Base-by-base conservation (phyloP, 139 green algal genomes). In the Medakamo hakoo region DNA sequence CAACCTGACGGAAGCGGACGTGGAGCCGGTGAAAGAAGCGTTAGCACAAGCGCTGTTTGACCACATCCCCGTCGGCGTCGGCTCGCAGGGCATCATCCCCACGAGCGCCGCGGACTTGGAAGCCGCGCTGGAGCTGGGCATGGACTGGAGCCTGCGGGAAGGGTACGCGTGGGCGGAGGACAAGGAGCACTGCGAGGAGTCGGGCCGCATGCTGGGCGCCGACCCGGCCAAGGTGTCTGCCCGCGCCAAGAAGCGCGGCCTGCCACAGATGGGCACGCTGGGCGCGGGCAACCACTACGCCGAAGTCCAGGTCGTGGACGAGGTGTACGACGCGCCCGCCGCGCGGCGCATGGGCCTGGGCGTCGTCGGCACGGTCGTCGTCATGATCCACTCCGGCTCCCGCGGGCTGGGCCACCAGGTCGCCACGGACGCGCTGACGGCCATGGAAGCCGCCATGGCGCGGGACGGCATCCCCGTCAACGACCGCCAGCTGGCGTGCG, bases 231-330 rank as follows among this genome's bases (percentile, higher is more conserved):
- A 91, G 64, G 87, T 93, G 25, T 78, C 67, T 20, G 60, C 68
- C n/a, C 75, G 87, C 0, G 87, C 87, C 58, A 95, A 95, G 77
- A 93, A 94, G 76, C 75, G 87, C 0, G 87, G 87, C 22, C 80
- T 95, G 59, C 86, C 87, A 0, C 83, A 95, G 76, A 90, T 95
- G 85, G 88, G 88, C 29, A 95, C 88, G 1, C 70, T 95, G 63
- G 88, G 88, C 3, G 87, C 87, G 19, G 88, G 88, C 55, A 95
- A 95, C 70, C 88, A 95, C 64, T 95, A 95, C 67, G 83, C 85
- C 22, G 87, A 94, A 74, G 84, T 94, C 23, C 82, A 93, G 67
- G 80, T 93, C 9, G 85, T 95, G 49, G 88, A 95, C 22, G 83
- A 93, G 71, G 77, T 95, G 27, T 93, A 78, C 69, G 87, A 95